phyloP scores from a whole-genome alignment of 1,139 yeast species.

The Yamadazyma friedrichii region DNA sequence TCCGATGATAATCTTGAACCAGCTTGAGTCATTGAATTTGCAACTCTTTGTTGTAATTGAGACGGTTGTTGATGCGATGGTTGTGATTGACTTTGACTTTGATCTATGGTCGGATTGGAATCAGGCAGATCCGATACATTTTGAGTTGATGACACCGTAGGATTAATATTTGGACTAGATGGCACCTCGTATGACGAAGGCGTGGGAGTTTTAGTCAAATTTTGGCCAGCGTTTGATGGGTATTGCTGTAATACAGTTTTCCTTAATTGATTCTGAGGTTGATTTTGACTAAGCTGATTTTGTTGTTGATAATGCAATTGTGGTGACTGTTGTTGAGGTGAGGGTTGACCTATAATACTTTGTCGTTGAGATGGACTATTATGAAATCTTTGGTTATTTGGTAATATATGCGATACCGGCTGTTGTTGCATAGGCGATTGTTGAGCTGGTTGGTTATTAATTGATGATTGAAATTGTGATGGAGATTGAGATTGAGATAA shows the following conservation, averaged over 20 bases:
- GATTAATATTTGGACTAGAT: conserved; percentile 36
- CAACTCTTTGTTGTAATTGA: not conserved
- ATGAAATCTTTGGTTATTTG: no score
- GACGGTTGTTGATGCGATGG: no score
- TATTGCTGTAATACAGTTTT: conserved; percentile 16
- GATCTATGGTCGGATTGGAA: conserved; percentile 22
- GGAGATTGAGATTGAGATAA: conserved; percentile 2
- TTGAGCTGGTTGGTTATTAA: no score
- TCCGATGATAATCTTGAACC: conserved; percentile 4
- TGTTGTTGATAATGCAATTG: conserved; percentile 7
- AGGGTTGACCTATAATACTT: not conserved
- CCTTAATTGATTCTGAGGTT: conserved; percentile 9
- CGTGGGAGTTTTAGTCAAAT: conserved; percentile 36
- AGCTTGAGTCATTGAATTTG: conserved; percentile 1
- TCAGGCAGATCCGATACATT: conserved; percentile 46
- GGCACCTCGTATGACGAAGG: conserved; percentile 46
- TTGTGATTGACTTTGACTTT: not conserved
- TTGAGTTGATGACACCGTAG: conserved; percentile 26
- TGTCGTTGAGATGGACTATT: not conserved
- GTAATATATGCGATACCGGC: not conserved
- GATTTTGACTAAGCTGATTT: conserved; percentile 6
- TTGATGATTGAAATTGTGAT: conserved; percentile 3
- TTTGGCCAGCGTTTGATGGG: conserved; percentile 4
- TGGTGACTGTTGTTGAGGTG: conserved; percentile 5
- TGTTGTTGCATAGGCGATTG: not conserved